These are phyloP conservation scores for Cyathus striatus DNA, from an alignment of 768 basidiomycete genomes.

Conservation along the genomic window DNA sequence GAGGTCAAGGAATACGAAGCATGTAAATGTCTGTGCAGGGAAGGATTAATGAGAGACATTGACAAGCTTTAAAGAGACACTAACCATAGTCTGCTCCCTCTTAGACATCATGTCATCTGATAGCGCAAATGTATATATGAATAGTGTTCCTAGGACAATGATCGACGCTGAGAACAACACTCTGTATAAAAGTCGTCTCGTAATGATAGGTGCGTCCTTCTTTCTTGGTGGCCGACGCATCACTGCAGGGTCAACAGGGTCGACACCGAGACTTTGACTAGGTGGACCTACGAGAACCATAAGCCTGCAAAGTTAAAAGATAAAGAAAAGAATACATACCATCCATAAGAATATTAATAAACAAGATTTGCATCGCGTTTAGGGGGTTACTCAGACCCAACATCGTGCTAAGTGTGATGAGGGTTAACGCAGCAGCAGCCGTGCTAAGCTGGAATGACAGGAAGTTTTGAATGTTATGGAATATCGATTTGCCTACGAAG, in stretches of 20 bases:
- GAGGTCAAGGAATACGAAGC: slow-evolving; percentile 95
- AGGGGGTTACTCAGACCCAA: slow-evolving; percentile 88
- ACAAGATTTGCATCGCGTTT: slow-evolving; percentile 99
- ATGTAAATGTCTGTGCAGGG: slow-evolving; percentile 80
- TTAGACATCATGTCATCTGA: slow-evolving; percentile 79
- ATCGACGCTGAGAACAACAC: slow-evolving; percentile 92
- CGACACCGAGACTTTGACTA: slow-evolving; percentile 93
- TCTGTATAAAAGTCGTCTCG: slow-evolving; percentile 60
- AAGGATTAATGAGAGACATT: not conserved
- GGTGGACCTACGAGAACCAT: slow-evolving; percentile 67
- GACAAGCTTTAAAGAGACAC: slow-evolving; percentile 17
- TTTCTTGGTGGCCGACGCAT: slow-evolving; percentile 92
- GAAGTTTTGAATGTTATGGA: slow-evolving; percentile 99
- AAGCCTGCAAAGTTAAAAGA: slow-evolving; percentile 4
- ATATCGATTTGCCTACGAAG: slow-evolving; percentile 86
- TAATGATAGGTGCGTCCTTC: slow-evolving; percentile 90
- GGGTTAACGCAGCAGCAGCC: slow-evolving; percentile 91
- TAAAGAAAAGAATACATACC: slow-evolving; percentile 38
- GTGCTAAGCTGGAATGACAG: slow-evolving; percentile 95
- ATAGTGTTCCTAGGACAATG: slow-evolving; percentile 86
- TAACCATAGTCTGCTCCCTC: slow-evolving; percentile 94
- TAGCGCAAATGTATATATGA: slow-evolving; percentile 79
- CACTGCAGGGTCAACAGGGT: slow-evolving; percentile 89
- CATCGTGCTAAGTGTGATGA: slow-evolving; percentile 92
- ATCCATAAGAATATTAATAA: slow-evolving; percentile 99